phyloP scores from a whole-genome alignment of 768 basidiomycete species.

The Termitomyces sp. region DNA sequence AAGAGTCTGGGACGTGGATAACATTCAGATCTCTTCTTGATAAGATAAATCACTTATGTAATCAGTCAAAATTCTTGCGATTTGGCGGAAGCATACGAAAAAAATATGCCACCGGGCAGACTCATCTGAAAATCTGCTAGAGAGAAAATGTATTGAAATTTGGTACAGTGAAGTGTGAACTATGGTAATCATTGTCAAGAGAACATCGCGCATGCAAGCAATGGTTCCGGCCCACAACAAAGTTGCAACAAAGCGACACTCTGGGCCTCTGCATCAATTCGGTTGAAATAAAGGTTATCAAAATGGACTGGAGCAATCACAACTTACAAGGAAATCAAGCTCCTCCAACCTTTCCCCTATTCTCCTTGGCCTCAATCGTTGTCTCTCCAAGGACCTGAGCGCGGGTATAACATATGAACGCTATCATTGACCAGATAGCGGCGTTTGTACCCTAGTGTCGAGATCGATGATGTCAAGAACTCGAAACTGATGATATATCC shows the following conservation, averaged over 20 bases:
- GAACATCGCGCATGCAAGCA: slow-evolving; percentile 9
- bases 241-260: background rate
- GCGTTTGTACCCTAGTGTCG: slow-evolving; percentile 73
- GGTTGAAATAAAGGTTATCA: background rate
- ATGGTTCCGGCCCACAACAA: slow-evolving; percentile 22
- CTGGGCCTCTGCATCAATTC: background rate
- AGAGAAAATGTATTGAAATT: slow-evolving; percentile 1
- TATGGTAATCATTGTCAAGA: slow-evolving; percentile 7
- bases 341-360: slow-evolving; percentile 51
- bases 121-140: slow-evolving; percentile 2
- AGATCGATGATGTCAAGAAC: slow-evolving; percentile 2
- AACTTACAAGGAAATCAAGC: slow-evolving; percentile 34
- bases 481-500: slow-evolving; percentile 10
- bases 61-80: background rate
- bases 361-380: slow-evolving; percentile 60
- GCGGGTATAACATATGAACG: slow-evolving; percentile 59
- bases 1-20: background rate
- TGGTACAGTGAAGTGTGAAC: slow-evolving; percentile 8
- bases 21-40: background rate
- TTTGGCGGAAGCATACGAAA: background rate
- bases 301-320: background rate
- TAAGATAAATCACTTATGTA: background rate
- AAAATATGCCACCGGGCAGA: background rate
- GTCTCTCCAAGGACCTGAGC: slow-evolving; percentile 65
- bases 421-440: slow-evolving; percentile 74